Evolutionary conservation across 2,329 filamentous ascomycete genomes (phyloP), one percentile per base, ranked within the genome.

Genomic region (Neonectria ditissima): DNA sequence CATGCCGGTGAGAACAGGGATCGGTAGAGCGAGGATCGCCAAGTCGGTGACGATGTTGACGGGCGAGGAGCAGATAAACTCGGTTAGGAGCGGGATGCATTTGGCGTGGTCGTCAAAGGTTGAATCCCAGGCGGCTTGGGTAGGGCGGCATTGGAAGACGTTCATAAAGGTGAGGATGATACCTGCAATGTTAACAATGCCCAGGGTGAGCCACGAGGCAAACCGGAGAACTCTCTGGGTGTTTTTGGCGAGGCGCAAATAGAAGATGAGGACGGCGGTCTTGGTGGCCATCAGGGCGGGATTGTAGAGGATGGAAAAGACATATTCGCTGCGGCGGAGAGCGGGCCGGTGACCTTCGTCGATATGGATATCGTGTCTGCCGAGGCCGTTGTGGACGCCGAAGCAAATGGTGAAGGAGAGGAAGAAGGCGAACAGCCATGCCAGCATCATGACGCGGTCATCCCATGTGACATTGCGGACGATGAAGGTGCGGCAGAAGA

Each of bases 31-130:
- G 30, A 98, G 83, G 54, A 97, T 93, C 45, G 92, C 92, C 59
- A 97, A 83, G 74, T 97, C 94, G 20, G 94, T 97, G 65, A 97
- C 90, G 70, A 97, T 92, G 79, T 97, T 97, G 75, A 97, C 88
- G 0, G 95, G 94, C 0, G 94, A 92, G 5, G 94, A 95, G 75
- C 87, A 89, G 55, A 89, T 87, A 72, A 89, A 89, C 65, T 89
- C 86, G 69, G 86, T 89, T 30, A 89, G 80, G 4, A 89, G 77
- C 1, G 87, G 85, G 55, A 89, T 84, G 67, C 87, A 90, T 28
- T 65, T 74, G 20, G 78, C 76, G 13, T 73, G 72, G 4, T 79
- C 71, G 4, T 72, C 63, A 16, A 75, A 67, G 10, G 71, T 72
- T 3, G 78, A 69, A 63, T 82, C 78, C 81, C 92, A 97, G 13